Base-by-base conservation (phyloP, 257 asterid species). In the Capsicum pubescens region DNA sequence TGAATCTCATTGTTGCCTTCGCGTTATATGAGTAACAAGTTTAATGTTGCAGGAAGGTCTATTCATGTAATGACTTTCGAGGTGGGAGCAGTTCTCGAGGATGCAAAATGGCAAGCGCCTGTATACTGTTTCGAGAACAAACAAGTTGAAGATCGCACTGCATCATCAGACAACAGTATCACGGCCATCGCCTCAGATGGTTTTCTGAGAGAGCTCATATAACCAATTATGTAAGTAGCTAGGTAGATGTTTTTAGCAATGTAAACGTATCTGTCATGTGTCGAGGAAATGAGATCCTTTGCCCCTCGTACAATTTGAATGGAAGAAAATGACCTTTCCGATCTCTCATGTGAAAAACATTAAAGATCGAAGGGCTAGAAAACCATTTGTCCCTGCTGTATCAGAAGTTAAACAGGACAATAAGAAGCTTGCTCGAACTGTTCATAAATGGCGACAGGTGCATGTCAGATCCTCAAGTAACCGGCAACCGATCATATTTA, bases 1-100 rank as follows among this genome's bases (percentile, higher is more conserved):
- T 74, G 61, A 64, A 74, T 74, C 60, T 72, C 21, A 50, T 74
- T 74, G 46, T 50, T 74, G 0, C 8, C 10, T 16, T 64, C 71
- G 5, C 32, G 46, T 64, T 59, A 59, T 59, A 59, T 10, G 66
- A 17, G 66, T 59, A 59, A 59, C 58, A 80, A 71, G 39, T 46
- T 46, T 46, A 15, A 26, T 77, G 50, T 87, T 86, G 83, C 93
- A 94, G 98, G 97, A 82, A 92, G 97, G 83, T 86, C 95, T 60
- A 90, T 93, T 88, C 95, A 92, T 60, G 95, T 95, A 6, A 92
- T 95, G 98, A 91, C 95, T 14, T 95, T 93, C 88, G 98, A 93
- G 76, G 98, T 92, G 74, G 98, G 98, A 84, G 95, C 95, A 82
- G 93, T 88, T 78, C 97, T 95, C 48, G 96, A 95, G 78, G 97